These are phyloP conservation scores for Lactifluus pinguis DNA, from an alignment of 768 basidiomycete species.

Conservation along the genomic window DNA sequence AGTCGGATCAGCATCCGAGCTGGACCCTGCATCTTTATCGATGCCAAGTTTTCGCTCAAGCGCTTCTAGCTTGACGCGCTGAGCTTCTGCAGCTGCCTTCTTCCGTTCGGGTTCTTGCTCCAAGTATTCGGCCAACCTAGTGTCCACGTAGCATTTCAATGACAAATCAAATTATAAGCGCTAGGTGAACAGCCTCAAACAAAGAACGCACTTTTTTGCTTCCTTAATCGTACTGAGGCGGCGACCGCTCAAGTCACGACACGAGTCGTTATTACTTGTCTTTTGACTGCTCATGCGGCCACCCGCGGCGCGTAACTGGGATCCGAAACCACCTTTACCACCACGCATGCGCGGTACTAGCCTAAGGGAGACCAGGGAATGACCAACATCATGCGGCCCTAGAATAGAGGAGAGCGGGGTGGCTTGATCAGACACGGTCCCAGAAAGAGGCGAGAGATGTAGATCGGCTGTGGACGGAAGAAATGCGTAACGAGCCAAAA, in stretches of 20 bases:
- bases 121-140: slow-evolving; percentile 75
- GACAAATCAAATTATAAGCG: background rate
- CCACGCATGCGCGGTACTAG: slow-evolving; percentile 70
- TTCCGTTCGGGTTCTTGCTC: slow-evolving; percentile 76
- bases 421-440: slow-evolving; percentile 25
- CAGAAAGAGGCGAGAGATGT: slow-evolving; percentile 33
- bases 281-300: slow-evolving; percentile 96
- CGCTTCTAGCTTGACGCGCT: slow-evolving; percentile 73
- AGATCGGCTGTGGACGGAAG: slow-evolving; percentile 37
- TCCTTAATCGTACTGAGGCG: slow-evolving; percentile 92
- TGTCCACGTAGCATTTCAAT: background rate
- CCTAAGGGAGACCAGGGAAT: slow-evolving; percentile 51
- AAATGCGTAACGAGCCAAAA: slow-evolving; percentile 39
- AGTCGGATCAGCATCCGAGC: slow-evolving; percentile 32
- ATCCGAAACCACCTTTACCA: slow-evolving; percentile 97
- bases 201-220: slow-evolving; percentile 68
- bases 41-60: slow-evolving; percentile 81
- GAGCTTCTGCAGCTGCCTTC: slow-evolving; percentile 67
- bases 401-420: slow-evolving; percentile 31
- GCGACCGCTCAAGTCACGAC: slow-evolving; percentile 84
- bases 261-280: slow-evolving; percentile 91
- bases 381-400: slow-evolving; percentile 22
- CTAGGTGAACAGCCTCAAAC: background rate
- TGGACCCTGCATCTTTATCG: slow-evolving; percentile 28
- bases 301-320: slow-evolving; percentile 91